Evolutionary conservation across 257 asterid genomes (phyloP), one percentile per base, ranked within the genome.

Genomic region (Schizonepeta tenuifolia): DNA sequence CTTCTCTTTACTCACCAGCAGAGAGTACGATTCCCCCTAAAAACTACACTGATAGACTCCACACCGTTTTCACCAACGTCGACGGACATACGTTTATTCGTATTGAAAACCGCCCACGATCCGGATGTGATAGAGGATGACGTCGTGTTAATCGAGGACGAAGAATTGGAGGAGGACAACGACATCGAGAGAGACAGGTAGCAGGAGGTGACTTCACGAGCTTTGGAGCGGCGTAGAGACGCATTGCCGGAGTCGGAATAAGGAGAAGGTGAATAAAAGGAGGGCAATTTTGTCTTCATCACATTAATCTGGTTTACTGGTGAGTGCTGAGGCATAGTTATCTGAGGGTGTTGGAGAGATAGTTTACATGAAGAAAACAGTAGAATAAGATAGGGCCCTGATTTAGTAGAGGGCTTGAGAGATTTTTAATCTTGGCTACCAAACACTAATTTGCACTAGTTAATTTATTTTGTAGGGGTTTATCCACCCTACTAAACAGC

Each of bases 1-100:
- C 77, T 87, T 91, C 21, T 76, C 88, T 80, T 82, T 88, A 83
- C 86, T 79, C 77, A 73, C 80, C 54, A 87, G 84, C 64, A 80
- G 31, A 10, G 90, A 77, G 54, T 81, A 83, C 77, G 97, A 80
- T 55, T 87, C 86, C 49, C 98, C 97, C 82, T 90, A n/a, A 96
- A 85, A 93, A 90, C 46, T 97, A 90, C 26, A 87, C 96, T 0
- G 97, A 89, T 41, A 87, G 78, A 67, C 92, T 87, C 84, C 95
- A 79, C 66, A 86, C 77, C 11, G 97, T 86, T 60, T 79, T 75
- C 81, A 81, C 77, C 71, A 93, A 67, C 83, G 53, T 53, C 53
- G 50, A 40, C 46, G 84, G 83, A 10, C 86, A 80, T n/a, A 10
- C 83, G 79, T 8, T 86, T 80, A 77, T 88, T 96, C 3, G 78